Evolutionary conservation across 805 yeast species (phyloP), one percentile per base, ranked within the genome.

Genomic region (Wickerhamiella slavikovae): DNA sequence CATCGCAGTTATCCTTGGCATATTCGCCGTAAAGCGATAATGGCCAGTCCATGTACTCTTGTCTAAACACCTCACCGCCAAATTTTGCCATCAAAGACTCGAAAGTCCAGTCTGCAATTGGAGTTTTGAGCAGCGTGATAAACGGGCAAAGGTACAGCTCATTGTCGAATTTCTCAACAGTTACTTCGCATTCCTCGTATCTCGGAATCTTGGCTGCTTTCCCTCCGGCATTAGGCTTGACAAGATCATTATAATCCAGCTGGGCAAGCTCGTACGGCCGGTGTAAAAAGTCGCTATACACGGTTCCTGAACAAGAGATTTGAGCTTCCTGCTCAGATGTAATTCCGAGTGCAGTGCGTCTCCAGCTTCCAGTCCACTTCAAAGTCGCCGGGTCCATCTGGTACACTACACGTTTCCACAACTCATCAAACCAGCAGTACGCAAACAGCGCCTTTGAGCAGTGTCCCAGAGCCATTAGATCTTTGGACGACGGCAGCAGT

Each of bases 11-110:
- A 9, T 52, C 33, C 3, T 51, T 42, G 41, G 72, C 62, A 44
- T 82, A 82, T 30, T 68, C 58, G 1, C 62, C 45, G 43, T 78
- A 82, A 14, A 66, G 54, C 2, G 54, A 40, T 15, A 82, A 53
- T 3, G 71, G 62, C 93, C 94, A 82, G 36, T 68, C 65, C 27
- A 79, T 85, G 18, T 77, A 68, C 51, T 83, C 95, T 49, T 82
- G 93, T 31, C 85, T 64, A 51, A 83, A 83, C 27, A 50, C 54
- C 3, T 64, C 71, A 15, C 62, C 48, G 2, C 79, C 68, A 38
- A 72, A 79, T 30, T 71, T 47, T 2, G 49, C 36, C 4, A 59
- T 49, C 17, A 82, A 53, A 13, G 51, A 45, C 1, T 54, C 51
- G 13, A 73, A 45, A 6, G 59, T 54, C 91, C 92, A 76, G 2